A percentile compares a stretch with the other conserved stretches of the same genome.
Evolutionary conservation across 805 yeast genomes (phyloP).

Genomic region (Blastobotrys chiropterorum): DNA sequence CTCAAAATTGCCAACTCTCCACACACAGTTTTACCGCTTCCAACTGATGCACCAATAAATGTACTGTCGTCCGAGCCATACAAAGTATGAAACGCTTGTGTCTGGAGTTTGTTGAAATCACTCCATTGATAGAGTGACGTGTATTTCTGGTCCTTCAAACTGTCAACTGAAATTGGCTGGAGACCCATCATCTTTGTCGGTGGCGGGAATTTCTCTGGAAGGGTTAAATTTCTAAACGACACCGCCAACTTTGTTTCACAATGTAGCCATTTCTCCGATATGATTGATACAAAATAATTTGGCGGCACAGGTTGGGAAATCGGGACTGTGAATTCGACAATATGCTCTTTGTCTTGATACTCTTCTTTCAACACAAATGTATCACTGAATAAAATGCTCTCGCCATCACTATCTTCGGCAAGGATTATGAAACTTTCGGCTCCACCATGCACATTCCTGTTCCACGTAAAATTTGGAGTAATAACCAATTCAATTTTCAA

Average conservation of each 20-base stretch:
- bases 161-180: conserved; percentile 44
- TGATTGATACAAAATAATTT: conserved; percentile 60
- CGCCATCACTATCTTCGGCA: conserved; percentile 80
- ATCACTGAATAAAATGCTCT: conserved; percentile 56
- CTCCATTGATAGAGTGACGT: conserved; percentile 40
- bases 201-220: conserved; percentile 62
- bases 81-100: conserved; percentile 58
- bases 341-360: conserved; percentile 47
- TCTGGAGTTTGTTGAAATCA: conserved; percentile 64
- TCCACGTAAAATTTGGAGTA: conserved; percentile 77
- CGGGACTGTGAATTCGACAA: conserved; percentile 61
- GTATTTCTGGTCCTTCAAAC: conserved; percentile 46
- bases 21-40: conserved; percentile 64
- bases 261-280: conserved; percentile 84
- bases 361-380: conserved; percentile 45
- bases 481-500: conserved; percentile 61
- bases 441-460: conserved; percentile 51
- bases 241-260: conserved; percentile 60
- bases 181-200: conserved; percentile 53
- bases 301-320: conserved; percentile 55
- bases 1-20: conserved; percentile 69
- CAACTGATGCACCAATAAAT: conserved; percentile 67
- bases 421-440: conserved; percentile 62
- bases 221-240: conserved; percentile 41
- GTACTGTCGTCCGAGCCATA: conserved; percentile 53